phyloP scores from a whole-genome alignment of 805 yeast species.

The Kazachstania kunashirensis region DNA sequence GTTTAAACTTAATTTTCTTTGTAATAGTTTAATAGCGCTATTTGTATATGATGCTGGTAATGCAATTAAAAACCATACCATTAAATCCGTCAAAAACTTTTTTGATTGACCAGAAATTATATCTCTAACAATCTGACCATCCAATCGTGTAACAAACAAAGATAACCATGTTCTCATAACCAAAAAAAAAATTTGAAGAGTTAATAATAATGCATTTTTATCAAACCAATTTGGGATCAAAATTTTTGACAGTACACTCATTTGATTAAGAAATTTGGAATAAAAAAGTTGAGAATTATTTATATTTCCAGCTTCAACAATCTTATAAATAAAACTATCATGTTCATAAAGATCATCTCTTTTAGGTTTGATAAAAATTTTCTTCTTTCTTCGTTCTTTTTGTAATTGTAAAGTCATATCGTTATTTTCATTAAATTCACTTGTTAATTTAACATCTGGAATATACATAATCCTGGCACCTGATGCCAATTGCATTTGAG shows the following conservation, averaged over 20 bases:
- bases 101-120: constrained; percentile 72
- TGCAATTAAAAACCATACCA: constrained; percentile 82
- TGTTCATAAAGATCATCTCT: constrained; percentile 27
- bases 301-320: constrained; percentile 14
- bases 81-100: constrained; percentile 65
- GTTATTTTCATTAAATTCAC: constrained; percentile 1
- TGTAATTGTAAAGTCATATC: not conserved
- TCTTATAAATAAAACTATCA: constrained; percentile 26
- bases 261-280: constrained; percentile 62
- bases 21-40: constrained; percentile 75
- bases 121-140: constrained; percentile 86
- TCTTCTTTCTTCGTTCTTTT: constrained; percentile 12
- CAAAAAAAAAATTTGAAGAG: constrained; percentile 64
- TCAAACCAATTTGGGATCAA: constrained; percentile 67
- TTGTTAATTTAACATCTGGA: constrained; percentile 16
- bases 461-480: constrained; percentile 29
- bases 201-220: constrained; percentile 54
- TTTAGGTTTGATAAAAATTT: constrained; percentile 23
- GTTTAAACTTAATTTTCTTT: constrained; percentile 65
- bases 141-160: constrained; percentile 74
- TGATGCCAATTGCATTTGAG: constrained; percentile 21
- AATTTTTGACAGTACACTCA: constrained; percentile 68
- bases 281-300: constrained; percentile 32
- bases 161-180: constrained; percentile 81
- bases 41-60: constrained; percentile 90